Evolutionary conservation across 1,284 basidiomycete species (phyloP).

Genomic region (Microbotryum saponariae): DNA sequence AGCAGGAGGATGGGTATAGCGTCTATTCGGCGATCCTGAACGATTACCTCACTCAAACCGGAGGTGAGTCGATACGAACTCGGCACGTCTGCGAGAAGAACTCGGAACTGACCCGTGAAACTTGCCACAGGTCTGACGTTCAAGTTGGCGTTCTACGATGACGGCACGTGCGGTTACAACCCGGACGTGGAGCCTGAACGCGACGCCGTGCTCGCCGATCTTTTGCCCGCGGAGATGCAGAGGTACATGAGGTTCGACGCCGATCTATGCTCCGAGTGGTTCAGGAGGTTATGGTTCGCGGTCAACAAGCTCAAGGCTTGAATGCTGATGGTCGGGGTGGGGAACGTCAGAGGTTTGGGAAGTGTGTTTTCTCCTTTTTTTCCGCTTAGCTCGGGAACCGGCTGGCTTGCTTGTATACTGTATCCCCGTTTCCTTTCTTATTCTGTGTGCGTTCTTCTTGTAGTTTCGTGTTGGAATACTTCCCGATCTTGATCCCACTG

Average conservation of each 20-base stretch:
- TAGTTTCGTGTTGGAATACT: no score
- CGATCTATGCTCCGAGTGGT: slow-evolving; percentile 16
- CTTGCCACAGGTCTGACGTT: slow-evolving; percentile 23
- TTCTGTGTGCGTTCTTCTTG: no score
- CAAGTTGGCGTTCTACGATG: slow-evolving; percentile 24
- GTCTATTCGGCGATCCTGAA: slow-evolving; percentile 21
- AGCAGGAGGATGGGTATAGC: slow-evolving; percentile 11
- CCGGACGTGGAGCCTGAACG: slow-evolving; percentile 20
- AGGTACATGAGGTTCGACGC: slow-evolving; percentile 26
- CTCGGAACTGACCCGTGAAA: no score
- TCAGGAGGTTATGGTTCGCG: slow-evolving; percentile 13
- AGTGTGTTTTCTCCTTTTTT: no score
- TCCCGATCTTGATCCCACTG: no score
- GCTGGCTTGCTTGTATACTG: no score
- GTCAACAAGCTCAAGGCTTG: slow-evolving; percentile 17
- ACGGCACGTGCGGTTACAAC: slow-evolving; percentile 19
- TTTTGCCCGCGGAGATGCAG: slow-evolving; percentile 13
- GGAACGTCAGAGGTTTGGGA: no score
- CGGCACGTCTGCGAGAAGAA: neutral
- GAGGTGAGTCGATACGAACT: slow-evolving; percentile 6
- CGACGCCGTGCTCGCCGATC: slow-evolving; percentile 11
- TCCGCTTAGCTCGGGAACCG: no score
- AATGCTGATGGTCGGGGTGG: no score
- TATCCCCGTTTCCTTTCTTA: no score
- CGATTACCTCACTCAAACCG: slow-evolving; percentile 18